A percentile compares a stretch with the other conserved stretches of the same genome.
These are phyloP conservation scores for Cerioporus squamosus DNA, from an alignment of 1,284 basidiomycete genomes.

Conservation along the genomic window DNA sequence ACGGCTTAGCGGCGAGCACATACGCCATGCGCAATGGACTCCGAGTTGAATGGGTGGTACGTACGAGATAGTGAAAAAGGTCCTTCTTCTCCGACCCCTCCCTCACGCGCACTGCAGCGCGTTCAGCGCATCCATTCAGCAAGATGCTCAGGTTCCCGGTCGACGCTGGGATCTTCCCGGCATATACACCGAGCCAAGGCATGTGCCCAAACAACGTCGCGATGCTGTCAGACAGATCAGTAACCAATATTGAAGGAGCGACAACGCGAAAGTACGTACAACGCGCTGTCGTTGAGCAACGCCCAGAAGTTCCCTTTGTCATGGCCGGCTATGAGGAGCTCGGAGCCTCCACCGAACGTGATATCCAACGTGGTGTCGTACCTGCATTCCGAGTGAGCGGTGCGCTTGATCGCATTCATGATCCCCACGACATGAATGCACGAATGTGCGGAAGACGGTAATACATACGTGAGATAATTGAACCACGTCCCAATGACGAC, in stretches of 20 bases:
- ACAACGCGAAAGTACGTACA: too few relatives aligned
- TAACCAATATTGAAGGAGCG: too few relatives aligned
- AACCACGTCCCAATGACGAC: too few relatives aligned
- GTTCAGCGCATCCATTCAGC: slow-evolving; percentile 3
- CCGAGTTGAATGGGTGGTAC: background rate
- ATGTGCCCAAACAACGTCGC: slow-evolving; percentile 10
- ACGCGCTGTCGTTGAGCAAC: too few relatives aligned
- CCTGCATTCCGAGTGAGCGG: too few relatives aligned
- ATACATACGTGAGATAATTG: too few relatives aligned
- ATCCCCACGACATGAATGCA: too few relatives aligned
- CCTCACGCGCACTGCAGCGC: slow-evolving; percentile 15
- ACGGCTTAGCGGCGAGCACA: background rate
- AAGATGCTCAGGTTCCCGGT: slow-evolving; percentile 2
- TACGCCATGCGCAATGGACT: too few relatives aligned
- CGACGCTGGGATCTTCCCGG: slow-evolving; percentile 1
- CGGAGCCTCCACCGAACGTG: slow-evolving; percentile 11
- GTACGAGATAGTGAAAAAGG: slow-evolving; percentile 36
- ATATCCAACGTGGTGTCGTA: slow-evolving; percentile 34
- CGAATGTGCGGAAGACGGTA: too few relatives aligned
- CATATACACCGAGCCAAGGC: slow-evolving; percentile 12
- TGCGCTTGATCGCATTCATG: too few relatives aligned
- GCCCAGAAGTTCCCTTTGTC: too few relatives aligned
- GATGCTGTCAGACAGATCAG: background rate
- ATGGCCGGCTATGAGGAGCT: too few relatives aligned
- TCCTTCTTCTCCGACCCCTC: slow-evolving; percentile 26